These are phyloP conservation scores for Starmerella sirachaensis DNA, from an alignment of 805 yeast species.

Conservation along the genomic window DNA sequence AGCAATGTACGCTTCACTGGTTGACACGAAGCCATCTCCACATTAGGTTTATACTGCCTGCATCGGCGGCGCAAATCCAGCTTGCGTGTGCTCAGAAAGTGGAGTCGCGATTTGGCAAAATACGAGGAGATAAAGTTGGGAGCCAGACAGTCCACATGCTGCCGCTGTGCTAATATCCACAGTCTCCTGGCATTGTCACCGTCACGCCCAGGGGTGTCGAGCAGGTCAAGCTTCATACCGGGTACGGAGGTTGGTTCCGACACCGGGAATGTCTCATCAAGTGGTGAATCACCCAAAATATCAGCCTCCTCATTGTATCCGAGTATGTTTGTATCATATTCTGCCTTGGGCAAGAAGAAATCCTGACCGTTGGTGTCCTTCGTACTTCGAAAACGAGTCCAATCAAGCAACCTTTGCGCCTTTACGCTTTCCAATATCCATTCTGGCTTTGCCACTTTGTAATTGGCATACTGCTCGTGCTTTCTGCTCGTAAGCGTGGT, in stretches of 20 bases:
- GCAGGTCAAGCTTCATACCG: neutral
- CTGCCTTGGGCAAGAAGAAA: neutral
- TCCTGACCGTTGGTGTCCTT: neutral
- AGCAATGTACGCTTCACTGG: constrained; percentile 34
- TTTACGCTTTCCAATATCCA: constrained; percentile 67
- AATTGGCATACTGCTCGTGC: constrained; percentile 47
- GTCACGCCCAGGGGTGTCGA: constrained; percentile 6
- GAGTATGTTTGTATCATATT: neutral
- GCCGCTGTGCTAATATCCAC: constrained; percentile 17
- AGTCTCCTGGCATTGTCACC: constrained; percentile 14
- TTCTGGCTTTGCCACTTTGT: constrained; percentile 64
- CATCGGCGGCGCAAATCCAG: constrained; percentile 55
- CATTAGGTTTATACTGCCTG: constrained; percentile 15
- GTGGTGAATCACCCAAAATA: neutral
- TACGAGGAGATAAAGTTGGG: constrained; percentile 63
- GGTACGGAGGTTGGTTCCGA: neutral
- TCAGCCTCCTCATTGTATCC: neutral
- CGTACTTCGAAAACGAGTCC: constrained; percentile 45
- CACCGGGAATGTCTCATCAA: too few species aligned
- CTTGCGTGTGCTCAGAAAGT: constrained; percentile 82
- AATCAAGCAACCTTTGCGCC: constrained; percentile 39
- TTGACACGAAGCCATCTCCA: neutral
- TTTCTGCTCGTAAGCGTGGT: constrained; percentile 69
- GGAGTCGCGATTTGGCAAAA: constrained; percentile 72
- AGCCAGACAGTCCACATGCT: constrained; percentile 37